Evolutionary conservation across 306 rosid genomes (phyloP).

Genomic region (Citrullus amarus): DNA sequence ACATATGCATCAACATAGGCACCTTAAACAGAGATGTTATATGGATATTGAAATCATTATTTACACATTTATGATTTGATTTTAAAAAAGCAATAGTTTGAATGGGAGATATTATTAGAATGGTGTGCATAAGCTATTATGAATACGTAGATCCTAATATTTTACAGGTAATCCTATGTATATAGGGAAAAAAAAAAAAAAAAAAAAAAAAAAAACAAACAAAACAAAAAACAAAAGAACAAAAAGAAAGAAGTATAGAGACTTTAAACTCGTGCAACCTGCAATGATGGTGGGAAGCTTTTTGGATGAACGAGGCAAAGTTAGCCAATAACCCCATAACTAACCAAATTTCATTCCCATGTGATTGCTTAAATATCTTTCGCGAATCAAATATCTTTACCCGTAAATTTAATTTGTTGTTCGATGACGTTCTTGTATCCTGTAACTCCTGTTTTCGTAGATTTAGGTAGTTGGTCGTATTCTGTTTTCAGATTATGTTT

Average conservation of each 20-base stretch:
- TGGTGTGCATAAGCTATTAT: background rate
- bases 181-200: background rate
- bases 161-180: constrained; percentile 1
- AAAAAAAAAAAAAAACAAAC: background rate
- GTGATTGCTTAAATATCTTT: background rate
- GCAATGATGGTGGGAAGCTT: constrained; percentile 10
- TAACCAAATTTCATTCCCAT: background rate
- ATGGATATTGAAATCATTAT: background rate
- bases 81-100: background rate
- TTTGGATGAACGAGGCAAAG: background rate
- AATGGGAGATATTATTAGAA: background rate
- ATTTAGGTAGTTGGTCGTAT: too few relatives aligned
- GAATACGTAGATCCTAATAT: background rate
- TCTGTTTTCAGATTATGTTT: background rate
- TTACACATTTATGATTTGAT: background rate
- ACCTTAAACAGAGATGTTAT: too few relatives aligned
- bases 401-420: too few relatives aligned
- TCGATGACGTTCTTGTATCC: too few relatives aligned
- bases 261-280: constrained; percentile 7
- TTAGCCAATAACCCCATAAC: background rate
- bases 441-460: too few relatives aligned
- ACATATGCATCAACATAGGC: too few relatives aligned
- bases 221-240: too few relatives aligned
- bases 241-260: too few relatives aligned
- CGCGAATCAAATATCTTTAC: background rate